Percentiles rank a stretch among this genome's conserved stretches.
Conservation (phyloP, 371 early-diverging fungal genomes). For the Amoeboaphelidium protococcarum region DNA sequence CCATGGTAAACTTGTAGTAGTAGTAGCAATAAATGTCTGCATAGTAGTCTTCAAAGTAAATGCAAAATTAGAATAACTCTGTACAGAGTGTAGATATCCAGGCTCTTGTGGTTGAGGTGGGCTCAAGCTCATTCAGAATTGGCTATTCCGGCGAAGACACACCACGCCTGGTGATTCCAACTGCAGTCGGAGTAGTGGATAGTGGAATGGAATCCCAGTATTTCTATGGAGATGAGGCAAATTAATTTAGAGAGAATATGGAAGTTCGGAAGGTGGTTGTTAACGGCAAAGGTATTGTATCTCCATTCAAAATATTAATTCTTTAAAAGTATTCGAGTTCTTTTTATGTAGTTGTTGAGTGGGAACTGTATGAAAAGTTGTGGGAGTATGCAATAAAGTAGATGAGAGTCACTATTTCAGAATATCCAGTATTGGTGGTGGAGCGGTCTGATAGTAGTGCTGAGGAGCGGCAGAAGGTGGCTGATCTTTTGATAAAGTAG, state of each 20-base stretch:
- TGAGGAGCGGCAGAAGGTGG: slow-evolving; percentile 51
- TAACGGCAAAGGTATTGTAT: no score
- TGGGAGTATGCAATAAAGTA: slow-evolving; percentile 1
- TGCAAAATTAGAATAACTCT: not conserved
- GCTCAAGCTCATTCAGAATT: not conserved
- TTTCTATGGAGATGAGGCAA: not conserved
- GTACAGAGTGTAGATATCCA: not conserved
- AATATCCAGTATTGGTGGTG: slow-evolving; percentile 66
- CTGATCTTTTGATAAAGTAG: slow-evolving; percentile 78
- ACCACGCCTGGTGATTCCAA: not conserved
- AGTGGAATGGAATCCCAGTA: not conserved
- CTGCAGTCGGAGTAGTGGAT: not conserved
- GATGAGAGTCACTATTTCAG: slow-evolving; percentile 12
- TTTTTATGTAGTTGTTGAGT: not conserved
- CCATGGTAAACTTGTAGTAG: not conserved
- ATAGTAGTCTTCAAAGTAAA: not conserved
- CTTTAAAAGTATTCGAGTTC: no score
- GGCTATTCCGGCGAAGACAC: not conserved
- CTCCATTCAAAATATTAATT: no score
- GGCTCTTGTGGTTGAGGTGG: not conserved
- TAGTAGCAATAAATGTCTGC: no score
- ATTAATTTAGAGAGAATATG: not conserved
- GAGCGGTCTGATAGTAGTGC: slow-evolving; percentile 71
- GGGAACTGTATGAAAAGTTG: not conserved
- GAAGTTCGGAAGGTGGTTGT: not conserved